A percentile compares a stretch with the other conserved stretches of the same genome.
Conservation (phyloP, 345 rosid genomes). For the Populus deltoides region DNA sequence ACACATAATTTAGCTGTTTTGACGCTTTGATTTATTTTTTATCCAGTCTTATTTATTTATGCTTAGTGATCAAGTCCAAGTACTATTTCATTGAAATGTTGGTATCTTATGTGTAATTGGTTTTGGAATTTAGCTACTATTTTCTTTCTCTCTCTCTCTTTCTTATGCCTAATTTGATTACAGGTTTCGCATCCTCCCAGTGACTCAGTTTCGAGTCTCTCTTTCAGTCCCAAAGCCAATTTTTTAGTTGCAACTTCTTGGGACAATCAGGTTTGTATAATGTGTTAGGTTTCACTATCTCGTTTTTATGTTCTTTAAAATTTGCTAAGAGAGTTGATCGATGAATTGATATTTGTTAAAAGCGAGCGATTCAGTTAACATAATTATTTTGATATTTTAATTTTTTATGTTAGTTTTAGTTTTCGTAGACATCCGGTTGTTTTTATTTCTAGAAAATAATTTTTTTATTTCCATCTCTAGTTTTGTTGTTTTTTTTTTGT, state of each 20-base stretch:
- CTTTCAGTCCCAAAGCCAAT: constrained; percentile 93
- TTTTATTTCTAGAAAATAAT: too few species aligned
- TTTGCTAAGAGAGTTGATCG: background rate
- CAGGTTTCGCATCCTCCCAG: constrained; percentile 83
- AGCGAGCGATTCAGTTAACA: background rate
- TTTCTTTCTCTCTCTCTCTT: background rate
- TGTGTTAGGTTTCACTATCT: background rate
- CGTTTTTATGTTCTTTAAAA: background rate
- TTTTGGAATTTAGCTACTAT: too few species aligned
- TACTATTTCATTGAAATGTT: background rate
- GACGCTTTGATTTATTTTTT: background rate
- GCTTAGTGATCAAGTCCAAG: background rate
- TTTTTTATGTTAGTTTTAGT: background rate
- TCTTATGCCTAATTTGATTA: background rate
- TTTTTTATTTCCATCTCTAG: too few species aligned
- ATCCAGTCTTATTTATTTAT: background rate
- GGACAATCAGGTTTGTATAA: constrained; percentile 84
- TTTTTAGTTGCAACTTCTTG: constrained; percentile 87
- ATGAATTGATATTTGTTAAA: background rate
- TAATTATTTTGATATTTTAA: background rate
- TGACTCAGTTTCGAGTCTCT: constrained; percentile 85
- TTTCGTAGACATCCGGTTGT: background rate
- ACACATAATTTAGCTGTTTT: background rate
- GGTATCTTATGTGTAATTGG: too few species aligned
- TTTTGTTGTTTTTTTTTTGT: too few species aligned